phyloP scores from a whole-genome alignment of 139 green algal species.

The Asterochloris erici region DNA sequence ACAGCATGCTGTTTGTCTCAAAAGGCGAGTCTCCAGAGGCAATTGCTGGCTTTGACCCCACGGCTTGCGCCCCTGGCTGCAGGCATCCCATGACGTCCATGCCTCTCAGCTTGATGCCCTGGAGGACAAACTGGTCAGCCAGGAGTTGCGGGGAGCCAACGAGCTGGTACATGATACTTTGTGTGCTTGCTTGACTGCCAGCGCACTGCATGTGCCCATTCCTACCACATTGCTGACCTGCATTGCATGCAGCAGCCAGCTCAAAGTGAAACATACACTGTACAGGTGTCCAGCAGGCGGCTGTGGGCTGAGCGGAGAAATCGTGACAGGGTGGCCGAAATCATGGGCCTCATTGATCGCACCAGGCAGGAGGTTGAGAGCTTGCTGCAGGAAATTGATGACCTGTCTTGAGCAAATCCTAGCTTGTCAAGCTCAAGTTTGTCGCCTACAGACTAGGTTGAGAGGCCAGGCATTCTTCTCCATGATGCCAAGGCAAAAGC shows the following conservation, averaged over 20 bases:
- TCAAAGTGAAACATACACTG: not conserved
- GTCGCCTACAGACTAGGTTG: no score
- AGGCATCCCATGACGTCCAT: conserved; percentile 14
- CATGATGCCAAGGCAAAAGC: no score
- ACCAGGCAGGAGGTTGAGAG: not conserved
- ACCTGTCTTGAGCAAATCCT: not conserved
- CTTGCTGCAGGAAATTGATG: not conserved
- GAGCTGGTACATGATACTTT: conserved; percentile 1
- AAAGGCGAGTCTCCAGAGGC: no score
- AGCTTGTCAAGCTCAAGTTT: no score
- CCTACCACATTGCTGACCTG: not conserved
- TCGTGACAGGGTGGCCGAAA: conserved; percentile 1
- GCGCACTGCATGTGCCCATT: not conserved
- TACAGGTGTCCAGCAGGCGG: conserved; percentile 7
- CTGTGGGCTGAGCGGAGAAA: conserved; percentile 1
- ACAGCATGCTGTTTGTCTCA: no score
- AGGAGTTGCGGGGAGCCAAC: conserved; percentile 9
- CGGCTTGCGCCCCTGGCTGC: not conserved
- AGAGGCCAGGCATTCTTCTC: no score
- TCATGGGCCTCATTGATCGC: not conserved
- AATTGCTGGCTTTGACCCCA: no score
- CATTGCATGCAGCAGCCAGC: not conserved
- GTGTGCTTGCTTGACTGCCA: no score
- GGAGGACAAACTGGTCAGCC: conserved; percentile 13
- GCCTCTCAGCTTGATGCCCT: not conserved